Base-by-base conservation (phyloP, 2,329 filamentous ascomycete genomes). In the Paracoccidioides lutzii region DNA sequence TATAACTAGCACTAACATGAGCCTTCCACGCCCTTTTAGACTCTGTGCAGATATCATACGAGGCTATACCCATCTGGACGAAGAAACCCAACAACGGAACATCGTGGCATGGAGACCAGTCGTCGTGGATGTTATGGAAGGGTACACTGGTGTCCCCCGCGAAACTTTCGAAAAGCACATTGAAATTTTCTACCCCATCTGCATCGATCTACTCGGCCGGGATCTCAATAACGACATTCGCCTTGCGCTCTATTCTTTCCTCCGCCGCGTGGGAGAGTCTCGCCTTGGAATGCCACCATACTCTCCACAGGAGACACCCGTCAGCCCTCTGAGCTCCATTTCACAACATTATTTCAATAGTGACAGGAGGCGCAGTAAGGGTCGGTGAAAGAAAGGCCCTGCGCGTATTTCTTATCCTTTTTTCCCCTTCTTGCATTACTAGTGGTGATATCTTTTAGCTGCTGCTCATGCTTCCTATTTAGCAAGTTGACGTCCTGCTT, bases 51-150 rank as follows among this genome's bases (percentile, higher is more conserved):
- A 98, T 69, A 95, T 99, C 60, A 85, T 98, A 59, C 81, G 82
- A 41, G 85, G 85, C 12, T 99, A 95, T 70, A 83, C 89, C 9
- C 77, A 79, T 3, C 82, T 98, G 3, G 93, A 97, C 66, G 90
- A 96, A 69, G 94, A 98, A 67, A 94, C 88, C 33, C 93, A 98
- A 71, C 90, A 97, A 68, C 81, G 93, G 55, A 98, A 98, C 71
- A 95, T 98, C 55, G 82, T 94, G 32, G 95, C 94, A 0, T 99
- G 93, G 93, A 80, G 93, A 15, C 93, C 93, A 0, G 93, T 98
- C 0, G 93, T 99, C 1, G 90, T 98, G 15, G 93, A 95, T 67
- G 93, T 98, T 7, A 77, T 99, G 8, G 91, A 98, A 66, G 93
- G 93, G 1, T 97, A 91, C 69, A 84, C 84, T 0, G 85, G 82